Evolutionary conservation across 2,329 filamentous ascomycete genomes (phyloP).

Genomic region (Penicillium digitatum): DNA sequence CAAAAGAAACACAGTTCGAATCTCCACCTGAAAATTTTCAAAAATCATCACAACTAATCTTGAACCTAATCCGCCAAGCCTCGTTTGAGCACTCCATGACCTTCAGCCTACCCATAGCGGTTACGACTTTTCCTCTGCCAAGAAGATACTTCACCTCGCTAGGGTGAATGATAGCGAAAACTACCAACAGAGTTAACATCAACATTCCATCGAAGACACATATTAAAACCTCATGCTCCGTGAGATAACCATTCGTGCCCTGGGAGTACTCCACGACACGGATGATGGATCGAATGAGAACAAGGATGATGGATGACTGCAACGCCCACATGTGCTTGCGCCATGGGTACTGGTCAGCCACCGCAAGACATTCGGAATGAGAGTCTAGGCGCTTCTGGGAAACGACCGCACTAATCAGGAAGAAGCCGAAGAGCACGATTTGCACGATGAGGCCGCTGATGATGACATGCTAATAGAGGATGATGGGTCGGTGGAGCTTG

Average conservation of each 20-base stretch:
- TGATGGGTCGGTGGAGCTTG: neutral
- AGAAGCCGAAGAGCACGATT: constrained; percentile 32
- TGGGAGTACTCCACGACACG: constrained; percentile 30
- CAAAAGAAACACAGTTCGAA: neutral
- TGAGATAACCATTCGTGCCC: constrained; percentile 26
- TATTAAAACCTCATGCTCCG: constrained; percentile 28
- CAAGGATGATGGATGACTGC: constrained; percentile 22
- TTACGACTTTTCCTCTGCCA: constrained; percentile 16
- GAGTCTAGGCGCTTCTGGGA: constrained; percentile 27
- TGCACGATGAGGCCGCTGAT: constrained; percentile 30
- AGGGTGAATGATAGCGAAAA: constrained; percentile 24
- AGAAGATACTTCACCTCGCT: constrained; percentile 25
- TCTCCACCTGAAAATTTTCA: neutral
- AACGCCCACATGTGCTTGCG: constrained; percentile 34
- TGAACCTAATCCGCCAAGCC: neutral
- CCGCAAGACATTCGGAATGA: constrained; percentile 26
- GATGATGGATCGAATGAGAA: constrained; percentile 30
- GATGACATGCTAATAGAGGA: constrained; percentile 16
- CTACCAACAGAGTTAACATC: constrained; percentile 26
- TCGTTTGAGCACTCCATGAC: constrained; percentile 7
- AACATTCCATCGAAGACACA: constrained; percentile 32
- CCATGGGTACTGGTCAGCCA: constrained; percentile 30
- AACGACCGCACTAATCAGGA: constrained; percentile 23
- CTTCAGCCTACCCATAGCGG: constrained; percentile 16
- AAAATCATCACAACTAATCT: neutral